phyloP scores from a whole-genome alignment of 1,284 basidiomycete genomes.

The Porogramme epimiltina region DNA sequence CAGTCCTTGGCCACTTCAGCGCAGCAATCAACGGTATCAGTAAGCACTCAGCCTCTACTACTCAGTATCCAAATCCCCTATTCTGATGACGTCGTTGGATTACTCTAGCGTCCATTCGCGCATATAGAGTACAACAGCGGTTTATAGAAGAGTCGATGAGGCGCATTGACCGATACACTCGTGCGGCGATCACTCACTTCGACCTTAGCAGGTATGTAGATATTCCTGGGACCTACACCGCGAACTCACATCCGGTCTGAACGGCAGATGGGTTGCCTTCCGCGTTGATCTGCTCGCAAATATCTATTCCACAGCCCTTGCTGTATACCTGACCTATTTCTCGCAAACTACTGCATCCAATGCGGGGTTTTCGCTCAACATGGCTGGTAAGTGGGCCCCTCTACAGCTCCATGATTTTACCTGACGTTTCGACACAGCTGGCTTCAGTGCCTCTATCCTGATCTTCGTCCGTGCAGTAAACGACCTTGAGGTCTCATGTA shows the following conservation, averaged over 20 bases:
- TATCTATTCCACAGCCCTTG: conserved; percentile 51
- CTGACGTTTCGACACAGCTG: conserved; percentile 12
- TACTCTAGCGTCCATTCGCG: conserved; percentile 58
- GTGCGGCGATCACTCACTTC: conserved; percentile 46
- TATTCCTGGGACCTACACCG: not conserved
- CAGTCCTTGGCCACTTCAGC: conserved; percentile 70
- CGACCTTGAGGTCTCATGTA: conserved; percentile 57
- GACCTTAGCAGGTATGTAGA: conserved; percentile 48
- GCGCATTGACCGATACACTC: conserved; percentile 49
- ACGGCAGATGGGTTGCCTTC: conserved; percentile 23
- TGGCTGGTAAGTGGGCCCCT: conserved; percentile 39
- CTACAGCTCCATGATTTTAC: no score
- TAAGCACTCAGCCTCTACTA: conserved; percentile 30
- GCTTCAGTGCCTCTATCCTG: not conserved
- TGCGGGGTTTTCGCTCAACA: conserved; percentile 51
- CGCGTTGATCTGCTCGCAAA: conserved; percentile 50
- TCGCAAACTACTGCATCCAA: conserved; percentile 41
- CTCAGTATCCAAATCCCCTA: no score
- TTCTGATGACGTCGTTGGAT: no score
- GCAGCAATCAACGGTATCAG: conserved; percentile 67
- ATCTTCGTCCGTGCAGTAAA: conserved; percentile 49
- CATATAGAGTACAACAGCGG: conserved; percentile 50
- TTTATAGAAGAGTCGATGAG: conserved; percentile 44
- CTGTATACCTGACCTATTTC: conserved; percentile 52
- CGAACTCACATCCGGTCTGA: not conserved